Evolutionary conservation across 2,329 filamentous ascomycete genomes (phyloP).

Genomic region (Microsporum ferrugineum): DNA sequence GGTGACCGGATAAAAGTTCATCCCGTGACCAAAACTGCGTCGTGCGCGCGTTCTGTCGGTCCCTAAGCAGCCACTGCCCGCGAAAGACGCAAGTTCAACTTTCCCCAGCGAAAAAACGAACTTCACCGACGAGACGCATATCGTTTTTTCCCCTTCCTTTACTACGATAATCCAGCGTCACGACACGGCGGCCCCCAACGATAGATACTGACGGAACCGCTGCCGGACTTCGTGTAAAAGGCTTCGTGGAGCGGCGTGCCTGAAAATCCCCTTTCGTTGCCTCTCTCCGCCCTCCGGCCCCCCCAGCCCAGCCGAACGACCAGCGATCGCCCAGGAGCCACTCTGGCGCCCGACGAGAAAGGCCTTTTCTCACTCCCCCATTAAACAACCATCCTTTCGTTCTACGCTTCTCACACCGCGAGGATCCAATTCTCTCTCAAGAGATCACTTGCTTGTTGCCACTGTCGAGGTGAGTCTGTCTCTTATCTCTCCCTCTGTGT

Average conservation of each 20-base stretch:
- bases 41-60: slow-evolving; percentile 10
- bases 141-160: neutral
- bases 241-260: neutral
- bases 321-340: slow-evolving; percentile 4
- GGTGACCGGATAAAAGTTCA: slow-evolving; percentile 4
- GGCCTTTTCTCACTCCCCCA: neutral
- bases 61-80: slow-evolving; percentile 10
- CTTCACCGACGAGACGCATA: neutral
- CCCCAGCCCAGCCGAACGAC: slow-evolving; percentile 1
- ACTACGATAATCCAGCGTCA: neutral
- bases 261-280: neutral
- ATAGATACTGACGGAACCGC: neutral
- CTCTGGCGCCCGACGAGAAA: slow-evolving; percentile 2
- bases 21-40: slow-evolving; percentile 12
- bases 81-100: slow-evolving; percentile 4
- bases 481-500: neutral
- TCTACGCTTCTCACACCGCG: neutral
- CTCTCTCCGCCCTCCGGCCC: slow-evolving; percentile 3
- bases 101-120: neutral
- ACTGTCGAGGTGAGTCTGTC: neutral
- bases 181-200: neutral
- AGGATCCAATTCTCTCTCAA: slow-evolving; percentile 1
- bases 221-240: neutral
- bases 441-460: neutral
- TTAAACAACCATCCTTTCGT: neutral